These are phyloP conservation scores for Blastobotrys aristatus DNA, from an alignment of 1,139 yeast species.

Conservation along the genomic window DNA sequence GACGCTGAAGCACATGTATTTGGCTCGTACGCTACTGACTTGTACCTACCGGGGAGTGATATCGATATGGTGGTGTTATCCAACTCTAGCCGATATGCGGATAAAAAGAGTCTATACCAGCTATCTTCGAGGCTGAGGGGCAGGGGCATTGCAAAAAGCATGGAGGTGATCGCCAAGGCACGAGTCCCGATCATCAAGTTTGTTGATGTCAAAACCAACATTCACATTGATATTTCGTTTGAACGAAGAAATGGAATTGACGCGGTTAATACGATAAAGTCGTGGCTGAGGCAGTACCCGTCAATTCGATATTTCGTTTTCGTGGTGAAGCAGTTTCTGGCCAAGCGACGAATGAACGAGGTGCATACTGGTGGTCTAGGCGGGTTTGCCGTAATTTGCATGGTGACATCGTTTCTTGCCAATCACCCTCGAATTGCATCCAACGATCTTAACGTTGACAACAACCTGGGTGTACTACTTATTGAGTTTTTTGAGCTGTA, in stretches of 20 bases:
- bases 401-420: slow-evolving; percentile 75
- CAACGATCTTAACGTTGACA: slow-evolving; percentile 57
- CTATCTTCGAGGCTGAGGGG: slow-evolving; percentile 66
- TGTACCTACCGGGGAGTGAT: slow-evolving; percentile 93
- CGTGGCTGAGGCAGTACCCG: slow-evolving; percentile 70
- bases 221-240: slow-evolving; percentile 87
- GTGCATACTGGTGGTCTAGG: slow-evolving; percentile 98
- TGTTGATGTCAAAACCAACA: slow-evolving; percentile 64
- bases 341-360: slow-evolving; percentile 74
- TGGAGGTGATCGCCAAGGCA: slow-evolving; percentile 87
- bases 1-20: slow-evolving; percentile 81
- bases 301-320: slow-evolving; percentile 82
- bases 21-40: slow-evolving; percentile 93
- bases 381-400: slow-evolving; percentile 85
- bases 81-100: slow-evolving; percentile 57
- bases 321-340: slow-evolving; percentile 78
- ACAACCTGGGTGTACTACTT: slow-evolving; percentile 79
- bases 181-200: slow-evolving; percentile 95
- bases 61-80: slow-evolving; percentile 90
- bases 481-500: slow-evolving; percentile 95
- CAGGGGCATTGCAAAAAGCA: slow-evolving; percentile 58
- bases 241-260: slow-evolving; percentile 81
- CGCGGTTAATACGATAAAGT: slow-evolving; percentile 75
- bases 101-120: slow-evolving; percentile 63
- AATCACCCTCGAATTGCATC: slow-evolving; percentile 74